phyloP scores from a whole-genome alignment of 768 basidiomycete genomes.

The Leccinum variicolor region DNA sequence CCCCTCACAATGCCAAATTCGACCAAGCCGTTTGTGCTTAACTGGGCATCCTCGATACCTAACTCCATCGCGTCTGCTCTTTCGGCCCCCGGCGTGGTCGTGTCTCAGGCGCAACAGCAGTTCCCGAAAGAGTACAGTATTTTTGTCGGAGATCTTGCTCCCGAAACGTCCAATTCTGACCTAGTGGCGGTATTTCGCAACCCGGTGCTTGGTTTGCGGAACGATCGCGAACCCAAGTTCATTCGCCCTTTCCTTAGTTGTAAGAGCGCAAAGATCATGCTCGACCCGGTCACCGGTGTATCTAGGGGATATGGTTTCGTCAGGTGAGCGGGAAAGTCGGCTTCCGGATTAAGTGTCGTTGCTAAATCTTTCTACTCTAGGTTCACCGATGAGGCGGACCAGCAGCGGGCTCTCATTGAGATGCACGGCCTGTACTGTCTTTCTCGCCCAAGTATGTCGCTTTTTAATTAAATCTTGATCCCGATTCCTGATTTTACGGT shows the following conservation, averaged over 20 bases:
- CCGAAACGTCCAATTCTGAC: conserved; percentile 93
- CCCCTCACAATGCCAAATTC: conserved; percentile 84
- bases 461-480: conserved; percentile 1
- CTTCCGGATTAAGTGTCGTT: conserved; percentile 8
- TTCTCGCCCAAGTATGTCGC: conserved; percentile 75
- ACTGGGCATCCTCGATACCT: conserved; percentile 60
- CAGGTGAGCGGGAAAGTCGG: conserved; percentile 44
- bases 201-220: conserved; percentile 79
- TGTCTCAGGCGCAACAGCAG: conserved; percentile 44
- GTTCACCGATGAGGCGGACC: conserved; percentile 86
- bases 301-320: conserved; percentile 94
- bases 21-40: conserved; percentile 73
- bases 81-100: conserved; percentile 25
- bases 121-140: conserved; percentile 88
- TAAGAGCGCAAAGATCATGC: conserved; percentile 95
- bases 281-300: conserved; percentile 85
- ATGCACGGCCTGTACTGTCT: conserved; percentile 91
- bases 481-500: conserved; percentile 29
- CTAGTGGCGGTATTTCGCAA: conserved; percentile 92
- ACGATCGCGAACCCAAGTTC: conserved; percentile 84
- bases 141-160: conserved; percentile 91
- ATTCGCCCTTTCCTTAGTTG: conserved; percentile 88
- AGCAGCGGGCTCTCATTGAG: conserved; percentile 84
- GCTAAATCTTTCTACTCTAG: conserved; percentile 34
- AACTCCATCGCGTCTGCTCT: conserved; percentile 31